Evolutionary conservation across 306 rosid genomes (phyloP).

Genomic region (Lithocarpus polystachyus): DNA sequence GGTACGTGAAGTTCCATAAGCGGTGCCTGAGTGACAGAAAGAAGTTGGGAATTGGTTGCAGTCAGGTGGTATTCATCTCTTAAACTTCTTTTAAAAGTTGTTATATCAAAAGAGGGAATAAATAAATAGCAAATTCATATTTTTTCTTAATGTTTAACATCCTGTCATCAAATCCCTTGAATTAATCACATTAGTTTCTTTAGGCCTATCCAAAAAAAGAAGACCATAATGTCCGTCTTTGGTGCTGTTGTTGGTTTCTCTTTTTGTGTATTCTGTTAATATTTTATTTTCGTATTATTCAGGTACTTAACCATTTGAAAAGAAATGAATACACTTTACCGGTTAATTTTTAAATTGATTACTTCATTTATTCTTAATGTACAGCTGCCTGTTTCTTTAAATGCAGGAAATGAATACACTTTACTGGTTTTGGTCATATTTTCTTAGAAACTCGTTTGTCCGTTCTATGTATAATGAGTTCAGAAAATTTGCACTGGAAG

Average conservation of each 20-base stretch:
- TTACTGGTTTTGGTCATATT: conserved; percentile 89
- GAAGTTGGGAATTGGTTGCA: conserved; percentile 96
- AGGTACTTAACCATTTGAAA: not conserved
- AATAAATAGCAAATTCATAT: not conserved
- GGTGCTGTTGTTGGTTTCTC: not conserved
- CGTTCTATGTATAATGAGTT: conserved; percentile 82
- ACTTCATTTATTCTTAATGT: not conserved
- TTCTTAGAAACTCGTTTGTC: conserved; percentile 74
- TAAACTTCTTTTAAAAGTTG: conserved; percentile 1
- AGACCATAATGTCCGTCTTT: not conserved
- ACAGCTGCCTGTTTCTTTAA: not conserved
- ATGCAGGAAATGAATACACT: conserved; percentile 97
- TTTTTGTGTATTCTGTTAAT: not conserved
- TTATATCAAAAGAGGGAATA: conserved; percentile 11
- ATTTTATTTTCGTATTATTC: not conserved
- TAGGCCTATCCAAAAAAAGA: not conserved
- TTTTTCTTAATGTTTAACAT: not conserved
- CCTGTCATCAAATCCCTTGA: not conserved
- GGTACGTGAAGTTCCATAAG: conserved; percentile 79
- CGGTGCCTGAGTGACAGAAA: conserved; percentile 84
- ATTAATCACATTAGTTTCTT: not conserved
- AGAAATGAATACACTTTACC: no score
- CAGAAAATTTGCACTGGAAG: conserved; percentile 80
- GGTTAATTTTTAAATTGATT: not conserved
- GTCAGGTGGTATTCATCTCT: conserved; percentile 70